Evolutionary conservation across 129 eudicot genomes (phyloP).

Genomic region (Sambucus nigra): DNA sequence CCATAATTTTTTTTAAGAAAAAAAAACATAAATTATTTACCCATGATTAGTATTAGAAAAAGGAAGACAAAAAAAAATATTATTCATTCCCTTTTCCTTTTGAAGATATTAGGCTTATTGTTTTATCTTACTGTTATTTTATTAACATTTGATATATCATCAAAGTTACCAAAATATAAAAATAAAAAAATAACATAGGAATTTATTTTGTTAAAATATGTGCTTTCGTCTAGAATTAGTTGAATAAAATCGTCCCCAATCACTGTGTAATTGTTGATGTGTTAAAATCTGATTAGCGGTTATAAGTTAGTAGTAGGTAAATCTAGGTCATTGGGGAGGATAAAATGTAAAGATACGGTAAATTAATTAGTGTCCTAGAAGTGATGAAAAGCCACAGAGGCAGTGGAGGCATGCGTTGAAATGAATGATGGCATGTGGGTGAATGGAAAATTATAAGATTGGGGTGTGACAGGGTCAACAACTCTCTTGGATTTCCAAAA

Average conservation of each 20-base stretch:
- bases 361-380: constrained; percentile 11
- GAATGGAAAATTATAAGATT: constrained; percentile 3
- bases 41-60: no score
- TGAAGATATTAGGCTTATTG: no score
- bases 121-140: no score
- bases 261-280: not conserved
- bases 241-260: not conserved
- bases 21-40: no score
- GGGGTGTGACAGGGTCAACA: constrained; percentile 12
- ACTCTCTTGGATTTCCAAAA: constrained; percentile 16
- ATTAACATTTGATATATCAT: no score
- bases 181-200: no score
- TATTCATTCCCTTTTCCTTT: no score
- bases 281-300: constrained; percentile 13
- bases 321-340: no score
- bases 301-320: not conserved
- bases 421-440: constrained; percentile 16
- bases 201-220: no score
- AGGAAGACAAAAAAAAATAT: no score
- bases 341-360: constrained; percentile 1
- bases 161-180: no score
- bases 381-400: not conserved
- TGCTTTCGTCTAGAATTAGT: not conserved
- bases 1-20: no score
- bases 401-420: constrained; percentile 23